Evolutionary conservation across 805 yeast genomes (phyloP).

Genomic region (Metschnikowia peoriensis): DNA sequence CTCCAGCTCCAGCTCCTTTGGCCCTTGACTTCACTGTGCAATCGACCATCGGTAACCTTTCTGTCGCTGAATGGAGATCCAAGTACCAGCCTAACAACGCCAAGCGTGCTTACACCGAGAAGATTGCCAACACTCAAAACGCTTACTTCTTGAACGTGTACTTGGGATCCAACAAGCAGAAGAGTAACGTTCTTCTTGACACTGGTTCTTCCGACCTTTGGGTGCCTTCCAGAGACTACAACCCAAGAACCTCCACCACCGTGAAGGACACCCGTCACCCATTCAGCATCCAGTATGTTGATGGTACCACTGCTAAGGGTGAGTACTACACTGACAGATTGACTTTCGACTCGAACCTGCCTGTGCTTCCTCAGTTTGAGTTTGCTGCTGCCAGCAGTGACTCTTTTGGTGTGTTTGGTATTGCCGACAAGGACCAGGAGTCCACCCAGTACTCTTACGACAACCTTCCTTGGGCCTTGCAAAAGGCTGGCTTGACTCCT

Average conservation of each 20-base stretch:
- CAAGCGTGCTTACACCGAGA: slow-evolving; percentile 8
- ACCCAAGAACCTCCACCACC: background rate
- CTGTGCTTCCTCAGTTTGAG: slow-evolving; percentile 11
- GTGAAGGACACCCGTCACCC: slow-evolving; percentile 6
- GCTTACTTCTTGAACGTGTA: slow-evolving; percentile 6
- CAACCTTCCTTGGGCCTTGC: slow-evolving; percentile 66
- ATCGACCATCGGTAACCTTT: slow-evolving; percentile 1
- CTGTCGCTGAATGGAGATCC: slow-evolving; percentile 7
- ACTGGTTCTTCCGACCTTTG: slow-evolving; percentile 45
- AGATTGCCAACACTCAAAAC: background rate
- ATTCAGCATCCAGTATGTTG: slow-evolving; percentile 12
- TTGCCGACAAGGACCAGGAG: slow-evolving; percentile 12
- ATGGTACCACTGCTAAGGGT: slow-evolving; percentile 11
- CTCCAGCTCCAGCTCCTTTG: slow-evolving; percentile 11
- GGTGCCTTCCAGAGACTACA: slow-evolving; percentile 20
- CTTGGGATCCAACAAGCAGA: slow-evolving; percentile 28
- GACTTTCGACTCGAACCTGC: slow-evolving; percentile 4
- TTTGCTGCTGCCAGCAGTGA: slow-evolving; percentile 9
- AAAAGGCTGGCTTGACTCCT: slow-evolving; percentile 53
- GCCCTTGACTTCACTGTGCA: slow-evolving; percentile 14
- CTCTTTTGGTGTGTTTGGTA: slow-evolving; percentile 11
- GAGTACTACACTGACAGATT: slow-evolving; percentile 11
- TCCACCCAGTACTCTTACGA: slow-evolving; percentile 3
- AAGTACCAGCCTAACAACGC: background rate
- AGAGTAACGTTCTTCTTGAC: slow-evolving; percentile 34